Evolutionary conservation across 2,329 filamentous ascomycete species (phyloP).

Genomic region (Fonsecaea monophora): DNA sequence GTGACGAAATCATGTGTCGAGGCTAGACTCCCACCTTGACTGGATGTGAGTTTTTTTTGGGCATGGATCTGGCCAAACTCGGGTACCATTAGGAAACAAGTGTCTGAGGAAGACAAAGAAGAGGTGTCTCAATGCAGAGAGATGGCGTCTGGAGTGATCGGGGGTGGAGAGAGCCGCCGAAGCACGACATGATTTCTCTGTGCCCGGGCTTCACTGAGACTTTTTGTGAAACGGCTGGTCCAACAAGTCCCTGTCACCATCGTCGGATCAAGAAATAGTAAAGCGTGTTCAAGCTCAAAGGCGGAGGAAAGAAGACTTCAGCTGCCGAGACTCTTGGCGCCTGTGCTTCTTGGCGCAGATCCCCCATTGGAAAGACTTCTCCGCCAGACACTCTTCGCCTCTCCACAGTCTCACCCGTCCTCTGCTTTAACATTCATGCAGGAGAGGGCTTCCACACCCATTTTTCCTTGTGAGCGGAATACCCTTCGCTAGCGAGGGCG

Average conservation of each 20-base stretch:
- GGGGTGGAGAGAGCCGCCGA: background rate
- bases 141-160: background rate
- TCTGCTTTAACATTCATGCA: background rate
- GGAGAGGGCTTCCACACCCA: background rate
- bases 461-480: background rate
- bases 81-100: background rate
- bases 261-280: background rate
- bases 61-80: background rate
- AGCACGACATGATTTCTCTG: background rate
- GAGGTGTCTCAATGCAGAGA: background rate
- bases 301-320: conserved; percentile 17
- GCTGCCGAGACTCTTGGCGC: conserved; percentile 11
- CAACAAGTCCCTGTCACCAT: background rate
- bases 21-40: background rate
- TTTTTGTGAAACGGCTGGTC: background rate
- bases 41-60: background rate
- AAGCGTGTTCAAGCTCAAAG: conserved; percentile 15
- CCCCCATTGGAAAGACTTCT: background rate
- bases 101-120: conserved; percentile 6
- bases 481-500: background rate
- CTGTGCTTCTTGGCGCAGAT: conserved; percentile 4
- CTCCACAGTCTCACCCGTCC: background rate
- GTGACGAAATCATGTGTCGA: background rate
- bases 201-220: background rate
- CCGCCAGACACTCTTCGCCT: background rate